These are phyloP conservation scores for Chaetoscypha palmicola DNA, from an alignment of 2,329 filamentous ascomycete genomes.

Conservation along the genomic window DNA sequence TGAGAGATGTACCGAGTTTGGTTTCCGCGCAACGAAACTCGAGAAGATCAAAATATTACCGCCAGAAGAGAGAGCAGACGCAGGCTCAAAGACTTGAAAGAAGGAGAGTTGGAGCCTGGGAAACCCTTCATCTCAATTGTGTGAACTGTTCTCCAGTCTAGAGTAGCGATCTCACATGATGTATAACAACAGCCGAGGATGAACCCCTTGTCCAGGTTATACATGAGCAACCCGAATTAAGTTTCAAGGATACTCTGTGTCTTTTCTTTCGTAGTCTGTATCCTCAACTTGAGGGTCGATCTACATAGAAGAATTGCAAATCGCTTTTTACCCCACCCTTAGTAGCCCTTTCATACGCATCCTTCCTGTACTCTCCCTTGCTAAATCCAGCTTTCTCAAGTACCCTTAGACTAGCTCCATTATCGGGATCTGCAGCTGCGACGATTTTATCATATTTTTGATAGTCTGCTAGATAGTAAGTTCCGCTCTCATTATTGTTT, in stretches of 20 bases:
- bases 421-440: constrained; percentile 18
- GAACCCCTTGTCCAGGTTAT: no score
- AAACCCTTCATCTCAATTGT: no score
- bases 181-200: no score
- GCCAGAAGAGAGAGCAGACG: no score
- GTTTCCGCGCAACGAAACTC: no score
- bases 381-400: constrained; percentile 19
- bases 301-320: constrained; percentile 12
- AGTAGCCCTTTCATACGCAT: constrained; percentile 5
- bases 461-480: constrained; percentile 2
- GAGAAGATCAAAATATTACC: no score
- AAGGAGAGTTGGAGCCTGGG: no score
- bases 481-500: neutral
- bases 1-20: no score
- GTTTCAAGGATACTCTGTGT: neutral
- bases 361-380: constrained; percentile 13
- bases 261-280: neutral
- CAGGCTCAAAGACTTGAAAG: no score
- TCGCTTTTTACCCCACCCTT: constrained; percentile 7
- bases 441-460: constrained; percentile 10
- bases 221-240: neutral
- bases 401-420: constrained; percentile 18
- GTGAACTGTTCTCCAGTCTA: no score
- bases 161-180: no score
- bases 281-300: constrained; percentile 4